These are phyloP conservation scores for Tuber magnatum DNA, from an alignment of 495 filamentous ascomycete genomes.

Conservation along the genomic window DNA sequence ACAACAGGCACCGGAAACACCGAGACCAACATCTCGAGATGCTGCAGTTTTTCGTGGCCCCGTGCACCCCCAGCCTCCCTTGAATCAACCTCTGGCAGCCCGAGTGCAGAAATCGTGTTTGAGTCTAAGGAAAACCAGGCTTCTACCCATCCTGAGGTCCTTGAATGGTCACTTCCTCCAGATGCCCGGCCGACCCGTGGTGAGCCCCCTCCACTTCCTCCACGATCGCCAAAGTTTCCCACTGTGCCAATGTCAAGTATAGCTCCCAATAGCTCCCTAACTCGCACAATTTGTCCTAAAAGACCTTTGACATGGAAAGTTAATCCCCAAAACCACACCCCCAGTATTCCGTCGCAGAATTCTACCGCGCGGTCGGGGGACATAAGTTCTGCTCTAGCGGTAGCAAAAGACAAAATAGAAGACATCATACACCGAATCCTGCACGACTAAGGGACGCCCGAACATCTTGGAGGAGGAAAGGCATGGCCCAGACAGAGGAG, in stretches of 20 bases:
- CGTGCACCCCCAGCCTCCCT: slow-evolving; percentile 36
- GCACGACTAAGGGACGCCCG: slow-evolving; percentile 14
- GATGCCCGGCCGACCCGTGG: not conserved
- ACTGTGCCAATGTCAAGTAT: slow-evolving; percentile 3
- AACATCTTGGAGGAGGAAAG: slow-evolving; percentile 28
- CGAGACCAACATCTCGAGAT: not conserved
- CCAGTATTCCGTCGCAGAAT: not conserved
- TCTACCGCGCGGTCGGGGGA: not conserved
- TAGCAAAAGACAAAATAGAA: slow-evolving; percentile 15
- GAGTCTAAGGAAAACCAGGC: not conserved
- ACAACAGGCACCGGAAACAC: not conserved
- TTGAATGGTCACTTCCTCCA: slow-evolving; percentile 19
- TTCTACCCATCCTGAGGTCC: slow-evolving; percentile 17
- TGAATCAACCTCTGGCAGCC: slow-evolving; percentile 27
- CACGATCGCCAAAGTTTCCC: not conserved
- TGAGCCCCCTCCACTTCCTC: slow-evolving; percentile 11
- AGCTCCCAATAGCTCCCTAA: slow-evolving; percentile 3
- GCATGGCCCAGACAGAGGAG: slow-evolving; percentile 16
- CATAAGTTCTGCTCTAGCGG: slow-evolving; percentile 12
- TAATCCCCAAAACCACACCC: not conserved
- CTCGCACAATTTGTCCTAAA: not conserved
- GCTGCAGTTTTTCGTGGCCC: not conserved
- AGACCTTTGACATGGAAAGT: slow-evolving; percentile 5
- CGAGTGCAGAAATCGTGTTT: slow-evolving; percentile 23
- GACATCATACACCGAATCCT: slow-evolving; percentile 9